Conservation (phyloP, 345 rosid genomes). For the Camelina laxa region DNA sequence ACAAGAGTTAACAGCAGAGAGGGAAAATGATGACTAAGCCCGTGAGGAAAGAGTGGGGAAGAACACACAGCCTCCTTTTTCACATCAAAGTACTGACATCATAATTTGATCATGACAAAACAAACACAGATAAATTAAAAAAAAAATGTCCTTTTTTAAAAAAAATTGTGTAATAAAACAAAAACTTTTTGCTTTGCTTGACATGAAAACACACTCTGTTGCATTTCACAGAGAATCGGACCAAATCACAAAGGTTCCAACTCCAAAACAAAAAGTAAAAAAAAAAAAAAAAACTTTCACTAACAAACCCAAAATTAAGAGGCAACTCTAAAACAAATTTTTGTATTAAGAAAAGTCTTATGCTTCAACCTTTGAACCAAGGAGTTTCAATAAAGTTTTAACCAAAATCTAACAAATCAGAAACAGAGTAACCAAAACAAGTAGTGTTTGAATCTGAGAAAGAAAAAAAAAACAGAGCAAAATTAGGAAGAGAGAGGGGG, state of each 20-base stretch:
- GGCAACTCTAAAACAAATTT: not conserved
- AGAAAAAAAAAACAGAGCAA: not conserved
- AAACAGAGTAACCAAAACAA: conserved; percentile 30
- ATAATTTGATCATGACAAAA: conserved; percentile 44
- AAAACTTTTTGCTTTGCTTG: conserved; percentile 27
- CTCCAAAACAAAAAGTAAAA: not conserved
- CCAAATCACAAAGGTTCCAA: conserved; percentile 26
- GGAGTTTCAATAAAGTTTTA: not conserved
- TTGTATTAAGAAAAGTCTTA: not conserved
- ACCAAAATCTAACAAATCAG: not conserved
- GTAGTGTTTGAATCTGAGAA: conserved; percentile 18
- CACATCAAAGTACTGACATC: conserved; percentile 46
- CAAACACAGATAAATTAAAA: conserved; percentile 23
- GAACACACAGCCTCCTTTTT: conserved; percentile 47
- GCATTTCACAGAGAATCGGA: conserved; percentile 27
- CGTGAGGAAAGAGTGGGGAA: conserved; percentile 49
- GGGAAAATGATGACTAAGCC: conserved; percentile 46
- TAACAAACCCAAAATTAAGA: not conserved
- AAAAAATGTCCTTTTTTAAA: not conserved
- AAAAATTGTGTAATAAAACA: conserved; percentile 28
- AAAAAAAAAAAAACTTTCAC: not conserved
- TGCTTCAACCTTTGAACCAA: not conserved
- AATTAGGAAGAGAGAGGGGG: not conserved
- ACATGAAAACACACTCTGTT: conserved; percentile 40
- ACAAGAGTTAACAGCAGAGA: conserved; percentile 43